Percentiles rank a stretch among this genome's conserved stretches.
phyloP scores from a whole-genome alignment of 2,329 filamentous ascomycete genomes.

The Tolypocladium ovalisporum region DNA sequence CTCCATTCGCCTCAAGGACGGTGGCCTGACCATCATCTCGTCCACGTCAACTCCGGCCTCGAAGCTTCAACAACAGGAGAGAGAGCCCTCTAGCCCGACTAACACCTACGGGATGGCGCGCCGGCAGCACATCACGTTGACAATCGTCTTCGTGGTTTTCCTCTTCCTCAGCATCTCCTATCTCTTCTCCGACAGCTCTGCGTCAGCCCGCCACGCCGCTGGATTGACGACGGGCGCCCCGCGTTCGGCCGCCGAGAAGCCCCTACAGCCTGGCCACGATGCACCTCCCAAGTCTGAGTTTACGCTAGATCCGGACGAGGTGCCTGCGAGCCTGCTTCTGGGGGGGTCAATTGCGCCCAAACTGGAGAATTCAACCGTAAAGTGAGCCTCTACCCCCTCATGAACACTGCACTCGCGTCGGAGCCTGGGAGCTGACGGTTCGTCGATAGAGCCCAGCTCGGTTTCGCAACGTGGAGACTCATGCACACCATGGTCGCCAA shows the following conservation, averaged over 20 bases:
- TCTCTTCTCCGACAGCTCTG: slow-evolving; percentile 37
- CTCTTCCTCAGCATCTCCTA: slow-evolving; percentile 48
- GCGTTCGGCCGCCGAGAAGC: slow-evolving; percentile 11
- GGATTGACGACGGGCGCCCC: slow-evolving; percentile 6
- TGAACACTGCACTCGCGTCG: not conserved
- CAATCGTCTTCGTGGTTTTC: slow-evolving; percentile 42
- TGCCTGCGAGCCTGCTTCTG: slow-evolving; percentile 41
- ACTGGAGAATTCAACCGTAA: slow-evolving; percentile 71
- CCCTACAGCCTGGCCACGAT: slow-evolving; percentile 5
- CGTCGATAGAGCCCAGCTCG: slow-evolving; percentile 45
- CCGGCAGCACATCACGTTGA: slow-evolving; percentile 39
- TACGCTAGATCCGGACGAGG: slow-evolving; percentile 26
- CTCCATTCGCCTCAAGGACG: not conserved
- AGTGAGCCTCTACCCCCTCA: slow-evolving; percentile 35
- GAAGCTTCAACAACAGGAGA: not conserved
- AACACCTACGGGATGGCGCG: slow-evolving; percentile 35
- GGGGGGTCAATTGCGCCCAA: slow-evolving; percentile 70
- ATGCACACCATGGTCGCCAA: slow-evolving; percentile 61
- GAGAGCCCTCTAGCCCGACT: not conserved
- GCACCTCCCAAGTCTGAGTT: slow-evolving; percentile 16
- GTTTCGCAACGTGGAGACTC: slow-evolving; percentile 58
- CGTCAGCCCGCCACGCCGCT: not conserved
- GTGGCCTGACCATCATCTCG: not conserved
- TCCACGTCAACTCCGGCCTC: not conserved
- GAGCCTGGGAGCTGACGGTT: not conserved